Evolutionary conservation across 2,329 filamentous ascomycete species (phyloP).

Genomic region (Colletotrichum phormii): DNA sequence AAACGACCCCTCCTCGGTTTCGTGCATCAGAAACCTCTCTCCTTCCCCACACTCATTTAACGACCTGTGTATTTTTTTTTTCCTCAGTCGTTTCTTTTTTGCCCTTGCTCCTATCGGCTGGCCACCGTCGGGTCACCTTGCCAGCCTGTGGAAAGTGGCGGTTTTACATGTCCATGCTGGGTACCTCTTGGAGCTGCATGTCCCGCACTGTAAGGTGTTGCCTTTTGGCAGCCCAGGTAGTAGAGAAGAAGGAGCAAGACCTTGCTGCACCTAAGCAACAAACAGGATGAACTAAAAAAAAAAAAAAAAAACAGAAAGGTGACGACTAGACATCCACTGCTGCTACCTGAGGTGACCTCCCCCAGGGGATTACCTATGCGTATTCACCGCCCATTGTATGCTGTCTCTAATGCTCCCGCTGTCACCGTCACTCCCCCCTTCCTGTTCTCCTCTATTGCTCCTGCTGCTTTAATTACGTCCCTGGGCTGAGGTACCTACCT

Average conservation of each 20-base stretch:
- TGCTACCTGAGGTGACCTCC: background rate
- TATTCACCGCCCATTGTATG: background rate
- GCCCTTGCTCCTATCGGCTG: background rate
- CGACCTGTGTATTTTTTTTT: conserved; percentile 2
- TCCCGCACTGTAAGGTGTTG: background rate
- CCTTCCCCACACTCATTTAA: conserved; percentile 37
- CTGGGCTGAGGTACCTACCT: background rate
- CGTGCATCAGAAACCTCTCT: conserved; percentile 20
- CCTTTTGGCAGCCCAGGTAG: background rate
- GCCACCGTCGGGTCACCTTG: background rate
- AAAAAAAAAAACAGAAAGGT: background rate
- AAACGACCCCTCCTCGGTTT: conserved; percentile 32
- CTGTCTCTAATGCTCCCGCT: background rate
- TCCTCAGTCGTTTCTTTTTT: background rate
- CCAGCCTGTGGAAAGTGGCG: conserved; percentile 2
- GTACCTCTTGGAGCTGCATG: background rate
- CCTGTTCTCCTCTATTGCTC: background rate
- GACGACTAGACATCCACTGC: background rate
- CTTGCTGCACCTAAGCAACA: background rate
- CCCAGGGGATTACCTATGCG: background rate
- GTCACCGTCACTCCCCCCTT: background rate
- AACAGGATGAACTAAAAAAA: background rate
- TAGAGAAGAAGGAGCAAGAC: background rate
- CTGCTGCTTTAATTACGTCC: background rate
- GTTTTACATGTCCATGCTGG: background rate